A percentile compares a stretch with the other conserved stretches of the same genome.
Conservation (phyloP, 2,329 filamentous ascomycete species). For the Nemania serpens region DNA sequence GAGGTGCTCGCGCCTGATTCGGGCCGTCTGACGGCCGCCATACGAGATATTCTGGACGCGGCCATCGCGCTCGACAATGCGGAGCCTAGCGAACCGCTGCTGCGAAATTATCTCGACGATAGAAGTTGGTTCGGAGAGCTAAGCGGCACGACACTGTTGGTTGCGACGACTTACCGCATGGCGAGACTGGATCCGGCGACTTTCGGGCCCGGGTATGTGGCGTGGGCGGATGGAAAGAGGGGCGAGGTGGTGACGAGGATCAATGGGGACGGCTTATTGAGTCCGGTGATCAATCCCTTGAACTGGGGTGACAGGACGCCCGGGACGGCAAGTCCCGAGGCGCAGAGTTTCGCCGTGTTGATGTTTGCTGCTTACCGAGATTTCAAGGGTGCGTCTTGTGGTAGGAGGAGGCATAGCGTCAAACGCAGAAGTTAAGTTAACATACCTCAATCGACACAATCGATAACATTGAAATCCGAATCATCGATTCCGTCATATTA, state of each 20-base stretch:
- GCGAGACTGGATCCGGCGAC: slow-evolving; percentile 45
- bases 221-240: slow-evolving; percentile 50
- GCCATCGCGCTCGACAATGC: slow-evolving; percentile 39
- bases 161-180: slow-evolving; percentile 51
- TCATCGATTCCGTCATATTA: too few relatives aligned
- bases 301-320: slow-evolving; percentile 43
- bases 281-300: slow-evolving; percentile 49
- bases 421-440: too few relatives aligned
- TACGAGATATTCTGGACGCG: slow-evolving; percentile 37
- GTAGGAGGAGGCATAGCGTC: too few relatives aligned
- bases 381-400: too few relatives aligned
- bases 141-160: slow-evolving; percentile 52
- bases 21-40: slow-evolving; percentile 42
- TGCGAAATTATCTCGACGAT: slow-evolving; percentile 54
- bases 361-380: slow-evolving; percentile 50
- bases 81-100: slow-evolving; percentile 39
- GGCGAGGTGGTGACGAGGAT: slow-evolving; percentile 43
- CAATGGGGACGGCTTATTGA: slow-evolving; percentile 44
- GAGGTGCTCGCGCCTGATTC: slow-evolving; percentile 42
- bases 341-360: slow-evolving; percentile 49
- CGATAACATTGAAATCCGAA: too few relatives aligned
- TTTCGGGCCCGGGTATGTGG: slow-evolving; percentile 44
- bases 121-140: slow-evolving; percentile 52
- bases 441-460: too few relatives aligned
- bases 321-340: slow-evolving; percentile 45